phyloP scores from a whole-genome alignment of 805 yeast genomes.

The Ogataea nakhonphanomensis region DNA sequence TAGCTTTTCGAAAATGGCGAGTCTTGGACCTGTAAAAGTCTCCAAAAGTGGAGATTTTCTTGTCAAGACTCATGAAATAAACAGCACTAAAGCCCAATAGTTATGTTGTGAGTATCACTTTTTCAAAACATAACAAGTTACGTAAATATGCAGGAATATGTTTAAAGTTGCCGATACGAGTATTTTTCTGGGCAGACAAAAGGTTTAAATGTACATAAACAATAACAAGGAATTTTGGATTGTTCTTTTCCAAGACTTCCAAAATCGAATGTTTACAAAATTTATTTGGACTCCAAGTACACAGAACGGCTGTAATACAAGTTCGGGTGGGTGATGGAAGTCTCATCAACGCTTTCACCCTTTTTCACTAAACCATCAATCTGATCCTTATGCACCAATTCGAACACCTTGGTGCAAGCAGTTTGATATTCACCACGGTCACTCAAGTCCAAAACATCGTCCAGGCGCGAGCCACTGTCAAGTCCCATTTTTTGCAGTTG shows the following conservation, averaged over 20 bases:
- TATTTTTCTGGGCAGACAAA: too few relatives aligned
- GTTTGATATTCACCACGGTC: constrained; percentile 68
- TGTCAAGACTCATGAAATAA: not conserved
- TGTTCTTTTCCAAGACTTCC: not conserved
- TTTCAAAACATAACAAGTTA: too few relatives aligned
- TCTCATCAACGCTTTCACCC: constrained; percentile 47
- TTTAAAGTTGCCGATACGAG: too few relatives aligned
- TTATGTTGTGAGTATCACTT: too few relatives aligned
- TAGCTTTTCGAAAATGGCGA: not conserved
- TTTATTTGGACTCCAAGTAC: constrained; percentile 42
- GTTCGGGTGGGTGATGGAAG: constrained; percentile 81
- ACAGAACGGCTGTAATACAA: constrained; percentile 77
- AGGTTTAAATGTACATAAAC: too few relatives aligned
- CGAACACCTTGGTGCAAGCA: constrained; percentile 90
- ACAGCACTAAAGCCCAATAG: not conserved
- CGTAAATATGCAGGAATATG: too few relatives aligned
- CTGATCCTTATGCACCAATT: constrained; percentile 53
- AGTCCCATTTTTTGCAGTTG: constrained; percentile 65
- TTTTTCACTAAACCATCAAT: constrained; percentile 34
- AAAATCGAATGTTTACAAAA: not conserved
- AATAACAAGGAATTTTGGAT: too few relatives aligned
- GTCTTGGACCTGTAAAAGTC: constrained; percentile 6
- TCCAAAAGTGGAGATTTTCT: constrained; percentile 2
- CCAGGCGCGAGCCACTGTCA: constrained; percentile 46
- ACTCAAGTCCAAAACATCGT: constrained; percentile 65